Evolutionary conservation across 371 early-diverging fungal genomes (phyloP).

Genomic region (Mortierella sp.): DNA sequence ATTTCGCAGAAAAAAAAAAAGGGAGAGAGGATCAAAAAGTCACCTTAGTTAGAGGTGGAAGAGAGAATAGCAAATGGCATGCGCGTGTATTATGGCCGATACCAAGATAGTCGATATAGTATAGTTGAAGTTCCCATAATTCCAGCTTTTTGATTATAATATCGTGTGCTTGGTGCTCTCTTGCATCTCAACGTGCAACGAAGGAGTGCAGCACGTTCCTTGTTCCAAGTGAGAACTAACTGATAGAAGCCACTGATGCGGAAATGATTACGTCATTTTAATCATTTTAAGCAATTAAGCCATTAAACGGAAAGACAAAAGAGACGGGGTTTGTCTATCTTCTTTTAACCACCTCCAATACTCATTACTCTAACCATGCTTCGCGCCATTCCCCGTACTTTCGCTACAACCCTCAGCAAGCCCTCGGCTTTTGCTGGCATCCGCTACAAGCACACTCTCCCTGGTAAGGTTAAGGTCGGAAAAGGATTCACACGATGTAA

Average conservation of each 20-base stretch:
- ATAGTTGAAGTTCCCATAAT: not conserved
- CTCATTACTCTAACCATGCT: constrained; percentile 35
- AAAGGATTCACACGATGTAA: not conserved
- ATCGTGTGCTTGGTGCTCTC: no score
- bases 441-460: constrained; percentile 71
- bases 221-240: no score
- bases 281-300: no score
- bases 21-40: not conserved
- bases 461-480: constrained; percentile 38
- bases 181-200: no score
- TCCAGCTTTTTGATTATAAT: not conserved
- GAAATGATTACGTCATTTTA: no score
- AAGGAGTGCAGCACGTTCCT: no score
- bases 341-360: no score
- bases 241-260: no score
- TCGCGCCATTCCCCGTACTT: constrained; percentile 59
- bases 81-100: not conserved
- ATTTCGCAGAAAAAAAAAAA: not conserved
- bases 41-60: constrained; percentile 13
- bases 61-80: constrained; percentile 2
- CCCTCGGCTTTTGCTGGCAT: constrained; percentile 49
- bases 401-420: constrained; percentile 69
- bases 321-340: no score
- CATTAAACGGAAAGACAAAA: no score
- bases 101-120: constrained; percentile 12